Conservation (phyloP, 1,284 basidiomycete genomes). For the Leccinum holopus region DNA sequence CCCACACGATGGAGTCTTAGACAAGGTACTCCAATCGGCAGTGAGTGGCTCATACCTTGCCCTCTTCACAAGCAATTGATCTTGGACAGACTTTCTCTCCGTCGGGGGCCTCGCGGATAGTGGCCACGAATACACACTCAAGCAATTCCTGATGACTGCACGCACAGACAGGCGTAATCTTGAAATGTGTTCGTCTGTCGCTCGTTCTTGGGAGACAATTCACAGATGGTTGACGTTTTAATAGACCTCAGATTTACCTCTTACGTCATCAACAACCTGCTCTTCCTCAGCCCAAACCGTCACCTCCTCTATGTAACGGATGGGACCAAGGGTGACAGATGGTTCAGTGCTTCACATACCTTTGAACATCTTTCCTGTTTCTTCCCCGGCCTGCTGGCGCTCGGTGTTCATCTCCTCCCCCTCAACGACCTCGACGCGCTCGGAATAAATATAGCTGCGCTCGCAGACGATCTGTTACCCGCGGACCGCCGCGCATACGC, state of each 20-base stretch:
- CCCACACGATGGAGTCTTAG: slow-evolving; percentile 51
- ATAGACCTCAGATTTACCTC: slow-evolving; percentile 62
- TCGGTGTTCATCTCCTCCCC: slow-evolving; percentile 64
- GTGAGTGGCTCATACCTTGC: slow-evolving; percentile 33
- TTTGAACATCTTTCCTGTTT: slow-evolving; percentile 80
- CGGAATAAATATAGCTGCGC: slow-evolving; percentile 42
- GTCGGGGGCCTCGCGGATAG: slow-evolving; percentile 68
- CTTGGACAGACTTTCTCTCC: slow-evolving; percentile 45
- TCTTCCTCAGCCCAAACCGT: slow-evolving; percentile 65
- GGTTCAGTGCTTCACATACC: slow-evolving; percentile 42
- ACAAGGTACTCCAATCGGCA: slow-evolving; percentile 37
- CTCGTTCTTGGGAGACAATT: background rate
- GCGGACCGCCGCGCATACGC: slow-evolving; percentile 35
- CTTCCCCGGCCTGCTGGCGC: slow-evolving; percentile 70
- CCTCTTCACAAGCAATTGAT: slow-evolving; percentile 1
- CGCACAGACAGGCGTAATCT: slow-evolving; percentile 57
- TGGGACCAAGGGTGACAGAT: slow-evolving; percentile 27
- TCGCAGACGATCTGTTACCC: slow-evolving; percentile 38
- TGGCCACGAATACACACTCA: slow-evolving; percentile 73
- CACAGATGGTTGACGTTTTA: background rate
- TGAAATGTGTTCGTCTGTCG: slow-evolving; percentile 56
- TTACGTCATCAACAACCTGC: slow-evolving; percentile 59
- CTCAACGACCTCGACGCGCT: slow-evolving; percentile 47
- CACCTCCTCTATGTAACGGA: slow-evolving; percentile 72
- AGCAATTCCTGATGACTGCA: slow-evolving; percentile 65